phyloP scores from a whole-genome alignment of 140 eudicot species.

The Oenanthe javanica region DNA sequence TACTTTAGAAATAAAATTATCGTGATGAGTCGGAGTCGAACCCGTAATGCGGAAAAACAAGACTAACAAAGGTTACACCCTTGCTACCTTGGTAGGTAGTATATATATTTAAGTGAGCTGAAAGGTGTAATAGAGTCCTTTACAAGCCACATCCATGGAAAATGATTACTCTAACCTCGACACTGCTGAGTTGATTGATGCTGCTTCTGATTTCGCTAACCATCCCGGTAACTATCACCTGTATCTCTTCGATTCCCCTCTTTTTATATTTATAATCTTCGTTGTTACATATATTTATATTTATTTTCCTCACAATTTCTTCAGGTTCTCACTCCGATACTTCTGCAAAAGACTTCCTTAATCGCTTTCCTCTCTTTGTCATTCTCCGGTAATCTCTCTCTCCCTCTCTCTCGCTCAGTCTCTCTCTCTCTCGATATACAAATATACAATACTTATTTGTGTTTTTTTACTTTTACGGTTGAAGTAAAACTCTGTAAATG shows the following conservation, averaged over 20 bases:
- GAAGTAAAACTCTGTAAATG: too few species aligned
- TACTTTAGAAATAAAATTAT: too few species aligned
- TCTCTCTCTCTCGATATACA: background rate
- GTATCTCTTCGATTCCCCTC: background rate
- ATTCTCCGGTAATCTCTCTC: slow-evolving; percentile 47
- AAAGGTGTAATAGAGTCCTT: background rate
- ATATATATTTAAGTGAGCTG: too few species aligned
- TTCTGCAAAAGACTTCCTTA: slow-evolving; percentile 63
- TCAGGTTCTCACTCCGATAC: slow-evolving; percentile 65
- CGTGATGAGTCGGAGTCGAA: too few species aligned
- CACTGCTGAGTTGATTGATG: slow-evolving; percentile 49
- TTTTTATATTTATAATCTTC: background rate
- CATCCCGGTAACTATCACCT: slow-evolving; percentile 51
- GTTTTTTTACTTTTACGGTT: too few species aligned
- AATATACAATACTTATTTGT: too few species aligned
- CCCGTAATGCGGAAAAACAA: too few species aligned
- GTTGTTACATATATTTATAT: background rate
- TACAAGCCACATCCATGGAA: slow-evolving; percentile 33
- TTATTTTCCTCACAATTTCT: slow-evolving; percentile 12
- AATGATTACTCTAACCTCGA: slow-evolving; percentile 56
- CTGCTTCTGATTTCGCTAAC: slow-evolving; percentile 76
- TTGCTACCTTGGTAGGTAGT: too few species aligned
- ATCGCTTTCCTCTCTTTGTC: slow-evolving; percentile 71
- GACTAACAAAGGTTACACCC: too few species aligned
- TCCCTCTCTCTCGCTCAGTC: background rate